phyloP scores from a whole-genome alignment of 1,284 basidiomycete genomes.

The Leccinum subrobustum region DNA sequence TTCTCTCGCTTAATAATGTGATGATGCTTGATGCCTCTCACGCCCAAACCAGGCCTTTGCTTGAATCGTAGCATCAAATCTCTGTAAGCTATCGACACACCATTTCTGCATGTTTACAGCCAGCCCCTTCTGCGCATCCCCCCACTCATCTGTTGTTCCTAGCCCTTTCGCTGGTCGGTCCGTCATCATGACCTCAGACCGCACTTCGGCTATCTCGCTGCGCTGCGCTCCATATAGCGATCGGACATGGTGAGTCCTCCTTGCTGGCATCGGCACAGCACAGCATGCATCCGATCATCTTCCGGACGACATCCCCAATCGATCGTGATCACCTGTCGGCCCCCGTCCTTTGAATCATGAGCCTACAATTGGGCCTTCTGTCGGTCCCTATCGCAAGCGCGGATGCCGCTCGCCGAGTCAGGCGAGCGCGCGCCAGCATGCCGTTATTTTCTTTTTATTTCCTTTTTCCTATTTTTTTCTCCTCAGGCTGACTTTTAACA shows the following conservation, averaged over 20 bases:
- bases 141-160: neutral
- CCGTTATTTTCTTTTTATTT: conserved; percentile 4
- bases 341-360: neutral
- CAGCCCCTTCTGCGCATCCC: neutral
- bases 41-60: conserved; percentile 3
- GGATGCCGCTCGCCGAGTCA: neutral
- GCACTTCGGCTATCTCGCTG: neutral
- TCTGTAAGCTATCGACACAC: conserved; percentile 14
- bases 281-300: conserved; percentile 2
- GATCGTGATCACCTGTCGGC: conserved; percentile 8
- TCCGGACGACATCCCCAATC: neutral
- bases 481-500: conserved; percentile 13
- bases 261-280: neutral
- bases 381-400: conserved; percentile 8
- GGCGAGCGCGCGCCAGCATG: conserved; percentile 9
- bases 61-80: conserved; percentile 13
- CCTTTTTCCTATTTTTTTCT: neutral
- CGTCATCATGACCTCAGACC: neutral
- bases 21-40: conserved; percentile 12
- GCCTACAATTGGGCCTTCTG: neutral
- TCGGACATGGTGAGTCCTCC: neutral
- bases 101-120: conserved; percentile 27
- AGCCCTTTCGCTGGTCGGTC: neutral
- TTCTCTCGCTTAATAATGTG: conserved; percentile 12
- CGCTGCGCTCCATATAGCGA: conserved; percentile 1